Evolutionary conservation across 805 yeast species (phyloP).

Genomic region (Yarrowia bubula): DNA sequence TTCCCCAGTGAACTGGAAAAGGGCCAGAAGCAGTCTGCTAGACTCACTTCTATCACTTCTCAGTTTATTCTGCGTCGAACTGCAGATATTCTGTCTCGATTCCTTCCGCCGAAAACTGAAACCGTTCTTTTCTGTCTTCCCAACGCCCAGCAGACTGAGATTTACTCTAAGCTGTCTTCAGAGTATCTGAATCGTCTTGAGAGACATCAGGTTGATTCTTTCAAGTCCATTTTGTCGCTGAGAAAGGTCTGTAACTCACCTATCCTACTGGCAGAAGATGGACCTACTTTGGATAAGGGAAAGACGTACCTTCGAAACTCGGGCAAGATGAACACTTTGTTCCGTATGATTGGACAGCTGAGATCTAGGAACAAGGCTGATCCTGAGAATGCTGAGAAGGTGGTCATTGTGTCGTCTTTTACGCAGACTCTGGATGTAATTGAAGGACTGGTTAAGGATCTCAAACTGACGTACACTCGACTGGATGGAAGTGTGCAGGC

Average conservation of each 20-base stretch:
- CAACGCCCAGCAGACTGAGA: slow-evolving; percentile 53
- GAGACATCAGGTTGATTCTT: slow-evolving; percentile 43
- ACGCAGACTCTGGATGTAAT: slow-evolving; percentile 82
- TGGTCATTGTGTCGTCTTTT: slow-evolving; percentile 81
- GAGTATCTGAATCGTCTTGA: slow-evolving; percentile 36
- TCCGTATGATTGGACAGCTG: slow-evolving; percentile 23
- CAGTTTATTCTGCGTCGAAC: slow-evolving; percentile 73
- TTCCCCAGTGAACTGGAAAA: slow-evolving; percentile 48
- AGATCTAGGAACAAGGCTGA: not conserved
- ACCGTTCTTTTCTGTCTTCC: slow-evolving; percentile 76
- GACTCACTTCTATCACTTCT: slow-evolving; percentile 61
- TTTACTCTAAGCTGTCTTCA: slow-evolving; percentile 53
- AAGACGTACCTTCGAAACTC: slow-evolving; percentile 21
- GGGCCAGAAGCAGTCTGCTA: slow-evolving; percentile 65
- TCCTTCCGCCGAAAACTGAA: slow-evolving; percentile 74
- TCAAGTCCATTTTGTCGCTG: slow-evolving; percentile 68
- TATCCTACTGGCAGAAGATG: slow-evolving; percentile 53
- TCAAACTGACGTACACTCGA: slow-evolving; percentile 54
- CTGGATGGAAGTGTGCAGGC: slow-evolving; percentile 84
- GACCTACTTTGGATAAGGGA: slow-evolving; percentile 38
- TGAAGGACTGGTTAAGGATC: slow-evolving; percentile 52
- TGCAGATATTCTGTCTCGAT: slow-evolving; percentile 51
- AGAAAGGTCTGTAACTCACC: slow-evolving; percentile 87
- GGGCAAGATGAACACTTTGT: slow-evolving; percentile 67
- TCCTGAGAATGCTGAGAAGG: slow-evolving; percentile 75